phyloP scores from a whole-genome alignment of 106 monocot genomes.

The Apostasia shenzhenica region DNA sequence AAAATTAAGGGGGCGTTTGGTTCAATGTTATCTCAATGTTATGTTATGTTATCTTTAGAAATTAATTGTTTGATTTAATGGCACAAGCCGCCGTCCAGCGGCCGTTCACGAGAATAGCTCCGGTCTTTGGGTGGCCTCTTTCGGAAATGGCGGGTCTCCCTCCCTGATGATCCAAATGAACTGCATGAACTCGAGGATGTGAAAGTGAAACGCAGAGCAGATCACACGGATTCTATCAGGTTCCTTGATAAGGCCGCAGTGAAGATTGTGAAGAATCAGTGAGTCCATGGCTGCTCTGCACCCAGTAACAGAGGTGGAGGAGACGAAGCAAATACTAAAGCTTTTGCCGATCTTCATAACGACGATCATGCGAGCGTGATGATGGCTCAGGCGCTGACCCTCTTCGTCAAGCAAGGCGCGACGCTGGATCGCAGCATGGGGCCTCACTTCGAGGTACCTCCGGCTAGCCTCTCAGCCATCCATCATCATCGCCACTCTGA shows the following conservation, averaged over 20 bases:
- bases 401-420: slow-evolving; percentile 25
- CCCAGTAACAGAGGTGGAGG: slow-evolving; percentile 24
- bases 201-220: slow-evolving; percentile 10
- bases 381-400: slow-evolving; percentile 20
- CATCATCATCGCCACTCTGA: neutral
- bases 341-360: slow-evolving; percentile 11
- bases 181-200: slow-evolving; percentile 22
- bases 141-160: slow-evolving; percentile 11
- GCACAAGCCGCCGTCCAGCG: slow-evolving; percentile 22
- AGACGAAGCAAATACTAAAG: slow-evolving; percentile 21
- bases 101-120: slow-evolving; percentile 29
- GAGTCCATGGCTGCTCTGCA: neutral
- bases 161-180: slow-evolving; percentile 30
- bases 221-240: slow-evolving; percentile 15
- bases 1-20: too few relatives aligned
- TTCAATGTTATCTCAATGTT: too few relatives aligned
- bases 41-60: too few relatives aligned
- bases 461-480: slow-evolving; percentile 5
- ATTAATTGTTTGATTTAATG: too few relatives aligned
- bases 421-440: slow-evolving; percentile 19
- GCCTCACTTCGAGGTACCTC: slow-evolving; percentile 18
- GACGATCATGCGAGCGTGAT: slow-evolving; percentile 15
- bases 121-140: slow-evolving; percentile 26
- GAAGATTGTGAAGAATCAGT: neutral
- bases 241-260: slow-evolving; percentile 30